Base-by-base conservation (phyloP, 2,329 filamentous ascomycete species). In the Lasiodiplodia hormozganensis region DNA sequence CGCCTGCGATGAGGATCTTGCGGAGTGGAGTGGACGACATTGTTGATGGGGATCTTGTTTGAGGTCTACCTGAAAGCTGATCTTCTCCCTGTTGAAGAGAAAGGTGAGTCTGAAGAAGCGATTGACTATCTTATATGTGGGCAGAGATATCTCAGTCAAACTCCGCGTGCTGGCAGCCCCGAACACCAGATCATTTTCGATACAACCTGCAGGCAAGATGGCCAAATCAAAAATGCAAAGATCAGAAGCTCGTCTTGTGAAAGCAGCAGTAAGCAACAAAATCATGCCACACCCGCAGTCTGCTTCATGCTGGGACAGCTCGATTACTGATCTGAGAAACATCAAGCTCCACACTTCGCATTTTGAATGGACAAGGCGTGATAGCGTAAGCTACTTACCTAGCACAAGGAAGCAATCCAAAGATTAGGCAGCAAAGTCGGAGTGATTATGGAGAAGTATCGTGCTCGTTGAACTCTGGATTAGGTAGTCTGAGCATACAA, bases 1-100 rank as follows among this genome's bases (percentile, higher is more conserved):
- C 40, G 40, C 58, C 58, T 8, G 58, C 40, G 4, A 62, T 40
- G 58, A 62, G 40, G 38, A 62, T 51, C 6, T 51, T 62, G 7
- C 21, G 10, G 6, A 23, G 23, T 10, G 36, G 12, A 12, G n/a
- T 2, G 10, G 38, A 21, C 7, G 56, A 12, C 56, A 43, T 60
- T 1, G n/a, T 31, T 60, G 36, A 14, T 43, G 36, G 2, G 14
- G 4, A 12, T 38, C 4, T 10, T 28, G 10, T 38, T 34, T 21
- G 49, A 6, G 21, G 21, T 12, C 8, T 12, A 12, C n/a, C 11
- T 52, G 49, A 52, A 23, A 12, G 16, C 34, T 31, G 52, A 23
- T 31, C 21, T 25, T 18, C 8, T 51, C 2, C 12, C 8, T 34
- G 31, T 34, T 40, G 14, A 14, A 14, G 14, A 40, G 38, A 16